Evolutionary conservation across 2,329 filamentous ascomycete genomes (phyloP), one percentile per base, ranked within the genome.

Genomic region (Bipolaris victoriae): DNA sequence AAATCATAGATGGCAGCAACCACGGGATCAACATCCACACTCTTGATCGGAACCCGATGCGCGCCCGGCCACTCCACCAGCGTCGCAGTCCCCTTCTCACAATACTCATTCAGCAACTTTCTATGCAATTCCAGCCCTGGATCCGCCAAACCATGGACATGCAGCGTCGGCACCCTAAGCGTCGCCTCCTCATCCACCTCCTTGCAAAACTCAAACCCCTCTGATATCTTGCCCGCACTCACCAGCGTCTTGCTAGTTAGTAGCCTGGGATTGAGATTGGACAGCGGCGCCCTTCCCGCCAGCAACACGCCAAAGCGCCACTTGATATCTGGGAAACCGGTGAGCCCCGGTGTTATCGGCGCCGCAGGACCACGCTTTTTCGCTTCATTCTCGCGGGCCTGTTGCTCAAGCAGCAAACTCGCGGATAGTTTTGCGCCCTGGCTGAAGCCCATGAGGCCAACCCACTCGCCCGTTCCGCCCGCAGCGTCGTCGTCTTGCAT

Each of bases 21-120:
- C 10, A 90, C 77, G 9, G 74, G 78, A 47, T 84, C 79, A 3
- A 92, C 88, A 73, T 92, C 90, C 29, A 75, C 77, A 20, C 77
- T 79, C 79, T 89, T 90, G 57, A 93, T 82, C 1, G 90, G 88
- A 47, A 94, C 79, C 5, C 90, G 78, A 72, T 94, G 90, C 1
- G 81, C 82, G 0, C 89, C 90, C 55, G 90, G 83, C 90, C 90
- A 93, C 72, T 92, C 88, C 1, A 93, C 73, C 44, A 92, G 60
- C 37, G 76, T 81, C 5, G 83, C 78, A 2, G 78, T 84, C 0
- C 79, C 81, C 9, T 78, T 69, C 48, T 85, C 80, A 69, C 86
- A 90, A 71, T 88, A 92, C 49, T 83, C 75, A 7, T 84, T 73
- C 49, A 86, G 68, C 63, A 88, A 67, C 69, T 81, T 77, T 52